These are phyloP conservation scores for Nicotiana obtusifolia DNA, from an alignment of 257 asterid species.

Conservation along the genomic window DNA sequence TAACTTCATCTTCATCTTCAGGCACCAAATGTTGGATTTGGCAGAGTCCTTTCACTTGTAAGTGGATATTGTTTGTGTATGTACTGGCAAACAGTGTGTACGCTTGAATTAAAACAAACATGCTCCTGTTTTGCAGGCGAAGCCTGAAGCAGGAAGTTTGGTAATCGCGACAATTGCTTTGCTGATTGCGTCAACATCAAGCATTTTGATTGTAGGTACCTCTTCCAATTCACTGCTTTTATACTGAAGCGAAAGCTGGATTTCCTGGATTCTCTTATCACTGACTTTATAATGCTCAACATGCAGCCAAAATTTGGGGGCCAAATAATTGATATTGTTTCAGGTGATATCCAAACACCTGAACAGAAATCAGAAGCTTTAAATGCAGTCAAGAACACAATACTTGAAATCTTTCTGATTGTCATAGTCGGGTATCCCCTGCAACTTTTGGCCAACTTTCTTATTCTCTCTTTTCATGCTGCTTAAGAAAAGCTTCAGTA, in stretches of 20 bases:
- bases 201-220: slow-evolving; percentile 61
- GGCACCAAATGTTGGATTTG: slow-evolving; percentile 81
- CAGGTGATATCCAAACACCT: slow-evolving; percentile 51
- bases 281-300: slow-evolving; percentile 14
- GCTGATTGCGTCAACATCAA: slow-evolving; percentile 68
- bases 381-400: slow-evolving; percentile 52
- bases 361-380: slow-evolving; percentile 65
- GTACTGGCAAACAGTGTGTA: neutral
- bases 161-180: slow-evolving; percentile 63
- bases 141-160: slow-evolving; percentile 64
- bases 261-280: slow-evolving; percentile 6
- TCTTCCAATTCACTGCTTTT: neutral
- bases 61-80: slow-evolving; percentile 22
- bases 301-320: slow-evolving; percentile 82
- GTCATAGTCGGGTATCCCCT: slow-evolving; percentile 60
- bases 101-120: neutral
- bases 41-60: slow-evolving; percentile 68
- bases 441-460: neutral
- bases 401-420: slow-evolving; percentile 47
- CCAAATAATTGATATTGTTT: slow-evolving; percentile 65
- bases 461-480: slow-evolving; percentile 7
- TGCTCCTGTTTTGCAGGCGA: slow-evolving; percentile 49
- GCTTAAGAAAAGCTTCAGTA: neutral
- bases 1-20: slow-evolving; percentile 28
- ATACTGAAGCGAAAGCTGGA: slow-evolving; percentile 1